Conservation (phyloP, 192 early-diverging fungal genomes). For the Gonapodya prolifera region DNA sequence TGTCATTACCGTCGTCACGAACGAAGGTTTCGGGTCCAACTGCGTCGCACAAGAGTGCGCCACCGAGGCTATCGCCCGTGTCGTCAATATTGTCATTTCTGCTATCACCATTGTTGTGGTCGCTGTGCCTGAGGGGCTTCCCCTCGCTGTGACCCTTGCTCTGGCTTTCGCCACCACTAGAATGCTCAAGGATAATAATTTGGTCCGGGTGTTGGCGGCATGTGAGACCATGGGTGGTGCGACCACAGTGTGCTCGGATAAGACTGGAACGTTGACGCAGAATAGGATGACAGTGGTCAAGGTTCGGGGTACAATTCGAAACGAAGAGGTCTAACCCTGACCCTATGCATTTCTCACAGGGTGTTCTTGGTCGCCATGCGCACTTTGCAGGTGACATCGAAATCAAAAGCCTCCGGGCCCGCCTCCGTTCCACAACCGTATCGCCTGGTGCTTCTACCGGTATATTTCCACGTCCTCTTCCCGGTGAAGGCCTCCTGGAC, state of each 20-base stretch:
- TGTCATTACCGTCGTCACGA: slow-evolving; percentile 30
- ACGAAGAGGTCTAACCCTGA: no score
- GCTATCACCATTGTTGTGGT: slow-evolving; percentile 95
- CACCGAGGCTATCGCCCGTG: neutral
- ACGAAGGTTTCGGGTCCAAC: neutral
- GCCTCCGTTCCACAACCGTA: slow-evolving; percentile 25
- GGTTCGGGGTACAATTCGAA: no score
- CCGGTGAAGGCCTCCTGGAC: slow-evolving; percentile 32
- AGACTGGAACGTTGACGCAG: slow-evolving; percentile 70
- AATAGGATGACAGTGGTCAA: no score
- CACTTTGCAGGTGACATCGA: slow-evolving; percentile 23
- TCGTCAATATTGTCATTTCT: slow-evolving; percentile 62
- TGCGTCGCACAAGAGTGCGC: neutral
- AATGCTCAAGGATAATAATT: slow-evolving; percentile 96
- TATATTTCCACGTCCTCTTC: slow-evolving; percentile 14
- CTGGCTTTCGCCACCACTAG: slow-evolving; percentile 85
- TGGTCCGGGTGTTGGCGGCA: slow-evolving; percentile 87
- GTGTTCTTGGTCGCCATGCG: neutral
- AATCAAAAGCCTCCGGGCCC: slow-evolving; percentile 18
- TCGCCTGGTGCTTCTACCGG: slow-evolving; percentile 15
- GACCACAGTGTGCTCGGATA: slow-evolving; percentile 97
- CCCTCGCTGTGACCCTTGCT: slow-evolving; percentile 90
- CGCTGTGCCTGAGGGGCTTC: slow-evolving; percentile 95
- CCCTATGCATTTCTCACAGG: no score
- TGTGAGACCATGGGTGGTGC: slow-evolving; percentile 95